phyloP scores from a whole-genome alignment of 176 grass and related monocot genomes.

The Neostapfia colusana region DNA sequence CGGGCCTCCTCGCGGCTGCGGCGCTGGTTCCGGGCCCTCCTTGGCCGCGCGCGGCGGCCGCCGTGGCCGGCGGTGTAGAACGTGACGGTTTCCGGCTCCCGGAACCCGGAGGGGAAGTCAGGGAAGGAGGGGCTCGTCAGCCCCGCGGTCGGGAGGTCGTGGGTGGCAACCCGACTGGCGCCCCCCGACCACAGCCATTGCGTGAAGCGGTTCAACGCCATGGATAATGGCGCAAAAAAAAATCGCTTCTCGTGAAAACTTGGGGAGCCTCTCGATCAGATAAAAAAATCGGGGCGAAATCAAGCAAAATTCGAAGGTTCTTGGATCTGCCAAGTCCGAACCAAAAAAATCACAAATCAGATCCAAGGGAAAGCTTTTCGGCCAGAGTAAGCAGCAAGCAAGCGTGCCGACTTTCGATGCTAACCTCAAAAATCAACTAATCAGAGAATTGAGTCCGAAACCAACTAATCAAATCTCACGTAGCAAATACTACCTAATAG shows the following conservation, averaged over 20 bases:
- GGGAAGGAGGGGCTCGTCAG: slow-evolving; percentile 40
- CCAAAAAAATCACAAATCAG: neutral
- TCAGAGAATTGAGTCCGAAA: neutral
- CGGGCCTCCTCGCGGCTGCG: slow-evolving; percentile 46
- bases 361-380: neutral
- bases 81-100: slow-evolving; percentile 46
- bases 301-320: slow-evolving; percentile 27
- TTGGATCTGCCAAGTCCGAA: slow-evolving; percentile 41
- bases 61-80: slow-evolving; percentile 13
- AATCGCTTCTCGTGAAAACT: neutral
- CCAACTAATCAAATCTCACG: neutral
- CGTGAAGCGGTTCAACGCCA: slow-evolving; percentile 47
- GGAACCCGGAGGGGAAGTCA: slow-evolving; percentile 57
- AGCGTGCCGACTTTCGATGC: slow-evolving; percentile 21
- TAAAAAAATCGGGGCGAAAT: slow-evolving; percentile 41
- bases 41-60: slow-evolving; percentile 19
- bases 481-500: neutral
- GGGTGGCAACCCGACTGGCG: slow-evolving; percentile 22
- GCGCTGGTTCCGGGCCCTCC: slow-evolving; percentile 40
- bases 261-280: slow-evolving; percentile 16
- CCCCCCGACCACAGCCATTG: slow-evolving; percentile 55
- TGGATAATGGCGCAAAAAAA: slow-evolving; percentile 35
- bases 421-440: slow-evolving; percentile 7
- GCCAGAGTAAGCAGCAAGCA: slow-evolving; percentile 12
- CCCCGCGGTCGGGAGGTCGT: slow-evolving; percentile 31